Evolutionary conservation across 768 basidiomycete species (phyloP).

Genomic region (Boletus patriciae): DNA sequence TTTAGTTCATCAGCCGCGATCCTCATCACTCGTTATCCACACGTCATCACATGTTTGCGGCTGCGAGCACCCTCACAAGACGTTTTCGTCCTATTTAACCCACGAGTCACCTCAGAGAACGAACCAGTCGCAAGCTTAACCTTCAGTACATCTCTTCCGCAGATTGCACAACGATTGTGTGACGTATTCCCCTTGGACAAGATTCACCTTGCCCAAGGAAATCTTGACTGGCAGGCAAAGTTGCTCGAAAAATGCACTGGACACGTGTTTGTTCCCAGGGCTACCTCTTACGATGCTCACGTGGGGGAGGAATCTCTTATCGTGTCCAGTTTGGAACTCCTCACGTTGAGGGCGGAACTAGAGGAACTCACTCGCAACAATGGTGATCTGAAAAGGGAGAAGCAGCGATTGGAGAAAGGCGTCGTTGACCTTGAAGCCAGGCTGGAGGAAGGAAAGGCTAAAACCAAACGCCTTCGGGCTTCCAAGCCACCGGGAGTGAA

Average conservation of each 20-base stretch:
- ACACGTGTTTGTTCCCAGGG: slow-evolving; percentile 48
- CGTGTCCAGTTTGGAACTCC: slow-evolving; percentile 49
- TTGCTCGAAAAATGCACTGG: slow-evolving; percentile 54
- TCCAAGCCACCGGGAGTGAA: slow-evolving; percentile 1
- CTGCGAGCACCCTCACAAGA: slow-evolving; percentile 23
- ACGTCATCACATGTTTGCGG: slow-evolving; percentile 53
- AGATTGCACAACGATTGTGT: slow-evolving; percentile 42
- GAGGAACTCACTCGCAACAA: slow-evolving; percentile 38
- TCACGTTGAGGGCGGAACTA: slow-evolving; percentile 43
- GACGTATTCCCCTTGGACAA: slow-evolving; percentile 46
- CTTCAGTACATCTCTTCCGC: slow-evolving; percentile 44
- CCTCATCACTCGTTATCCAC: slow-evolving; percentile 59
- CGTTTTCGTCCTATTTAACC: slow-evolving; percentile 61
- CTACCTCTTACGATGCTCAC: slow-evolving; percentile 12
- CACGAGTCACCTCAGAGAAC: slow-evolving; percentile 51
- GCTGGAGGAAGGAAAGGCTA: slow-evolving; percentile 14
- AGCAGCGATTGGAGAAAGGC: slow-evolving; percentile 30
- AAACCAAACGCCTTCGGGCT: background rate
- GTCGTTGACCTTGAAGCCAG: slow-evolving; percentile 10
- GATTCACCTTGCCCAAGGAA: slow-evolving; percentile 34
- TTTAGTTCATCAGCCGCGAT: slow-evolving; percentile 30
- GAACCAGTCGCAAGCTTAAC: slow-evolving; percentile 55
- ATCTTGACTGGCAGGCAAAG: slow-evolving; percentile 54
- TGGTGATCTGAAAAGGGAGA: slow-evolving; percentile 18
- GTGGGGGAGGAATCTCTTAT: slow-evolving; percentile 38